These are phyloP conservation scores for Seminavis robusta DNA, from an alignment of 108 stramenopile species.

Conservation along the genomic window DNA sequence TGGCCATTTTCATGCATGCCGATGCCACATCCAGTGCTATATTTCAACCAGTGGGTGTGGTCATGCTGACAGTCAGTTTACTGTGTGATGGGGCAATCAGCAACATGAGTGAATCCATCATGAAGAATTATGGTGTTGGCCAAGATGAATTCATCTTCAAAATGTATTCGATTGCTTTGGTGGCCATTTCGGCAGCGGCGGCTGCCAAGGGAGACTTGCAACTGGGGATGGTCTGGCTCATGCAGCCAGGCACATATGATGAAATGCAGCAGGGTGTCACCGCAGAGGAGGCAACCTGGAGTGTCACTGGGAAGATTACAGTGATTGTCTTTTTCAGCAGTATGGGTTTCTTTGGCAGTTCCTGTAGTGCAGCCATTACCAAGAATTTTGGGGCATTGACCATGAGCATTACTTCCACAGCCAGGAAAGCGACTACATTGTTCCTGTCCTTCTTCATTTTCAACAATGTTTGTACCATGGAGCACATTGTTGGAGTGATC, in stretches of 20 bases:
- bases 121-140: conserved; percentile 77
- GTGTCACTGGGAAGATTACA: conserved; percentile 44
- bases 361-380: conserved; percentile 85
- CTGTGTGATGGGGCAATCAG: conserved; percentile 83
- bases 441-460: conserved; percentile 87
- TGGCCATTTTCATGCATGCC: conserved; percentile 88
- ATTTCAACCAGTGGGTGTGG: conserved; percentile 74
- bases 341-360: conserved; percentile 81
- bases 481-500: conserved; percentile 74
- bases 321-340: conserved; percentile 67
- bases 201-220: conserved; percentile 65
- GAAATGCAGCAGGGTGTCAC: conserved; percentile 64
- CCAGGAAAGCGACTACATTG: conserved; percentile 85
- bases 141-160: conserved; percentile 90
- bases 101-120: conserved; percentile 83
- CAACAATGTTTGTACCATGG: conserved; percentile 74
- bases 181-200: conserved; percentile 74
- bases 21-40: conserved; percentile 76
- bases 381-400: conserved; percentile 89
- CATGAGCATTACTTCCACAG: conserved; percentile 86
- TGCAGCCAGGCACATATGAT: conserved; percentile 69
- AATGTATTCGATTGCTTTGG: conserved; percentile 79
- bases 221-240: conserved; percentile 59
- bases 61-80: conserved; percentile 79
- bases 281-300: conserved; percentile 63